A percentile compares a stretch with the other conserved stretches of the same genome.
These are phyloP conservation scores for Ceratobasidium sp. DNA, from an alignment of 1,284 basidiomycete species.

Conservation along the genomic window DNA sequence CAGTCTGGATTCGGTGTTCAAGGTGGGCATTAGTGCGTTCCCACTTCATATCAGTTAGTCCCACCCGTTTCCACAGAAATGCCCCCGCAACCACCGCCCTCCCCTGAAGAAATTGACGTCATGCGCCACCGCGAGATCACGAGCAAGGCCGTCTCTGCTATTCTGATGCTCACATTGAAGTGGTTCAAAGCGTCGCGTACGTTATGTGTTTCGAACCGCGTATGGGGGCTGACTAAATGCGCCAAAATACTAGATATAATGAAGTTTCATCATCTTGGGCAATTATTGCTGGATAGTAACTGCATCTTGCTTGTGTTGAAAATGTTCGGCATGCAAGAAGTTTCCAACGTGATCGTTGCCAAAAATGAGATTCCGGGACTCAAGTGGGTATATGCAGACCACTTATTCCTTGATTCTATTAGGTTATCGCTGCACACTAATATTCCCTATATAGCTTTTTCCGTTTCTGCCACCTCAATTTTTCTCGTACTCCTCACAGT, in stretches of 20 bases:
- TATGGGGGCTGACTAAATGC: conserved; percentile 12
- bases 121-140: conserved; percentile 96
- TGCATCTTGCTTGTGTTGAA: conserved; percentile 93
- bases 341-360: conserved; percentile 78
- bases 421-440: conserved; percentile 13
- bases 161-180: conserved; percentile 86
- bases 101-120: conserved; percentile 93
- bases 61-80: conserved; percentile 56
- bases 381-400: conserved; percentile 64
- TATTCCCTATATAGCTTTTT: conserved; percentile 75
- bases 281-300: conserved; percentile 93
- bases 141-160: conserved; percentile 95
- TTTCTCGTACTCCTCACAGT: conserved; percentile 61
- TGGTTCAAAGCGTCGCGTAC: conserved; percentile 98
- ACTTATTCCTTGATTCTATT: not conserved
- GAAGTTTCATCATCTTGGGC: conserved; percentile 97
- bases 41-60: too few species aligned
- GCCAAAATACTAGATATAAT: conserved; percentile 72
- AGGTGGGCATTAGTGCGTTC: conserved; percentile 60
- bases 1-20: conserved; percentile 53
- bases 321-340: conserved; percentile 97
- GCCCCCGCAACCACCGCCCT: conserved; percentile 70
- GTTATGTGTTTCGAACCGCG: conserved; percentile 49
- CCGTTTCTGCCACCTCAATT: conserved; percentile 83
- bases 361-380: conserved; percentile 87